Base-by-base conservation (phyloP, 2,329 filamentous ascomycete species). In the Zymoseptoria pseudotritici region DNA sequence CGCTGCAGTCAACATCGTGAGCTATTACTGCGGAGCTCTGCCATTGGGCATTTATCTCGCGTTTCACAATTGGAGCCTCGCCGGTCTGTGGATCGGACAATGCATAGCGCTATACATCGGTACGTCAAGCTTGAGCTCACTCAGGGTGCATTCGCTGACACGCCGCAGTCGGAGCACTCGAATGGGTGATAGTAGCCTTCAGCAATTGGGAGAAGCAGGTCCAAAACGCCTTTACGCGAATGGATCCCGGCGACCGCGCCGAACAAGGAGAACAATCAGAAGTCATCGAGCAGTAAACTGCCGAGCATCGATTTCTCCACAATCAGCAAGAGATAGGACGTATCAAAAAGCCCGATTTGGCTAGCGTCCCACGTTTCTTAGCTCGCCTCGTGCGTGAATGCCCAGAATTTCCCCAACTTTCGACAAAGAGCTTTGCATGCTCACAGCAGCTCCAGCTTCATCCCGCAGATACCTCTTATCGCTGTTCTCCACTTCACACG, bases 31-130 rank as follows among this genome's bases (percentile, higher is more conserved):
- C 65, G 89, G 88, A 60, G 90, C 90, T 0, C 73, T 95, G 58
- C 91, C 91, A 0, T 77, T 86, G n/a, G 90, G 91, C 0, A 89
- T 95, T 57, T 94, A 84, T 75, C 83, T 96, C 29, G 90, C 91
- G 1, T 94, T 94, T 67, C 84, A 94, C 69, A 90, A 90, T 19
- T 94, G 90, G 90, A 90, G 90, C 0, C 76, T 95, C 1, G 80
- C 81, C 19, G 91, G 91, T 0, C 76, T 96, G 17, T 96, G 91
- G 91, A 78, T 94, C 36, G 91, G 72, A 1, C 72, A 74, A 59
- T 74, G 72, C 55, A 73, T 90, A 62, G 89, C 89, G 0, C 74
- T 96, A 31, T 95, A 91, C 70, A 77, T 94, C 21, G 91, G 36
- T 46, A 46, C 36, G 36, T 46, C 11, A 6, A 46, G 36, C 36